Evolutionary conservation across 2,329 filamentous ascomycete genomes (phyloP), one percentile per base, ranked within the genome.

Genomic region (Grosmannia serpens): DNA sequence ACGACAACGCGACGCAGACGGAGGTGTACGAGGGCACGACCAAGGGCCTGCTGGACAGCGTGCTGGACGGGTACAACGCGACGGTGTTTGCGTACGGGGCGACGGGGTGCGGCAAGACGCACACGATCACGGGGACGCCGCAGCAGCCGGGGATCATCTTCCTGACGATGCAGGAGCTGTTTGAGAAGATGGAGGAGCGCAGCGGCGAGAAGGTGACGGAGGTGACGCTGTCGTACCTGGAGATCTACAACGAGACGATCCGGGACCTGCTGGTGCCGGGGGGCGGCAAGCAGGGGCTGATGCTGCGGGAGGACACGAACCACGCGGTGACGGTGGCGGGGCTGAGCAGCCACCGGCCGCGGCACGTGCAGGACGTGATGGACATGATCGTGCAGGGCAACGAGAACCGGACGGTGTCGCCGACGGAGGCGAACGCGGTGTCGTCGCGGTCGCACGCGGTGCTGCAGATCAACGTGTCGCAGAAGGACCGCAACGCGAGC

Each of bases 181-280:
- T 99, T 68, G 94, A 99, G 74, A 89, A 92, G 71, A 96, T 99
- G 64, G 77, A 79, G n/a, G 94, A 97, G 59, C 76, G 89, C 57
- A 86, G 86, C 62, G 84, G 88, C 59, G 91, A 96, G 61, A 97
- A 96, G 73, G 79, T 85, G 31, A 94, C 91, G 4, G 94, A 97
- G 67, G 78, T 99, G 57, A 90, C 91, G 0, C 82, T 99, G 20
- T 96, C 91, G 0, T 99, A 97, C 68, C 80, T 99, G 44, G 94
- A 99, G 70, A 99, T 99, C 63, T 99, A 99, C 79, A 99, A 99
- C 70, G 94, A 99, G 75, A 96, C 91, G 0, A 99, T 99, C 67
- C 89, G 94, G 56, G 94, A 99, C 74, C 75, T 99, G 67, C 78
- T 99, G 50, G 87, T 94, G n/a, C 87, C 89, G 0, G 87, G 87